Evolutionary conservation across 2,329 filamentous ascomycete species (phyloP), one percentile per base, ranked within the genome.

Genomic region (Mycosphaerella arachidis): DNA sequence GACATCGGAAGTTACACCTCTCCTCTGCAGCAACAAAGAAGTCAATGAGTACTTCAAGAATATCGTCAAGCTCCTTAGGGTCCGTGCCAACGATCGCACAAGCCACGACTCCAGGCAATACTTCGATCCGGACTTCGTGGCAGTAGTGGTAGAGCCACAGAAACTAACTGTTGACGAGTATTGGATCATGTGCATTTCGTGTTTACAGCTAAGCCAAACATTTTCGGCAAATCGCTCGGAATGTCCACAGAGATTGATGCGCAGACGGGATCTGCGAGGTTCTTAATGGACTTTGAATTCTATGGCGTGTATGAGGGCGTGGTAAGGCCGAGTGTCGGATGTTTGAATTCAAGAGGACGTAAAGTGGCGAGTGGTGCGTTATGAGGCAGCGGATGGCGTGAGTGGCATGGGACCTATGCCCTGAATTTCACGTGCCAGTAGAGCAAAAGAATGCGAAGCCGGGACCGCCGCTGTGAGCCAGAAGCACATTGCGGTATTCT

Each of bases 221-320:
- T 30, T 10, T 43, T 27, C 3, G n/a, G 50, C n/a, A 30, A 56
- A 20, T 48, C 24, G 6, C 6, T 10, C n/a, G 45, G 45, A 16
- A 33, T 56, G 40, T 46, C 43, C 7, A 56, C 43, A 5, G 54
- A 35, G 18, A 18, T 56, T 10, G 27, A 56, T 48, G 33, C 29
- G 27, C 20, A 48, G 24, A 48, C 12, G 13, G 45, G 54, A 7
- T 48, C 45, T 18, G 54, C 54, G n/a, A 48, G 24, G 16, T 43
- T 56, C 4, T 56, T 56, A 10, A 56, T 48, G 54, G 35, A 56
- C 18, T 46, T 56, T 12, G 45, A 48, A 16, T 33, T 56, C 9
- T 35, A 16, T 24, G 54, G 54, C 8, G 13, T 56, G 10, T 35
- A 46, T 12, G 18, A 48, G 4, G 43, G 54, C 18, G 54, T 56